phyloP scores from a whole-genome alignment of 352 stramenopile species.

The Pilasporangium apinafurcum region DNA sequence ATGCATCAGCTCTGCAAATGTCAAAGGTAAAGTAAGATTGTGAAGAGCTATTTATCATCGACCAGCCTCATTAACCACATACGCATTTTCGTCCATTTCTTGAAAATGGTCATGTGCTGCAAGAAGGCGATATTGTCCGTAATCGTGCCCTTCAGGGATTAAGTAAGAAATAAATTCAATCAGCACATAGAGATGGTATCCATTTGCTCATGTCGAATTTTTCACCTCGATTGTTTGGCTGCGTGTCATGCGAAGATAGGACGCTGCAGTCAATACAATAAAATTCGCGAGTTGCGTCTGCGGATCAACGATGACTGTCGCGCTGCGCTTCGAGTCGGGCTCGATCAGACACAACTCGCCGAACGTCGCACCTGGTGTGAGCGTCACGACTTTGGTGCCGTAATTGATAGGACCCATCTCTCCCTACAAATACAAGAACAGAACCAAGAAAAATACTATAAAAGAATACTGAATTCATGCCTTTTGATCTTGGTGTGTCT shows the following conservation, averaged over 20 bases:
- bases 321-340: slow-evolving; percentile 78
- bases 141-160: slow-evolving; percentile 48
- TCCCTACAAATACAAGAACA: slow-evolving; percentile 11
- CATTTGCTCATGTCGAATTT: no score
- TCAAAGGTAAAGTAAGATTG: background rate
- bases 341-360: slow-evolving; percentile 83
- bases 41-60: background rate
- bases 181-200: background rate
- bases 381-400: slow-evolving; percentile 60
- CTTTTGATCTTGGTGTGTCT: background rate
- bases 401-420: slow-evolving; percentile 31
- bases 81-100: slow-evolving; percentile 83
- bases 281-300: slow-evolving; percentile 70
- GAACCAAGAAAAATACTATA: background rate
- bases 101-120: slow-evolving; percentile 72
- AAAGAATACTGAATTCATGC: no score
- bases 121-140: slow-evolving; percentile 82
- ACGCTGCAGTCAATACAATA: slow-evolving; percentile 76
- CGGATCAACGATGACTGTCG: slow-evolving; percentile 70
- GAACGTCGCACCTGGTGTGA: slow-evolving; percentile 74
- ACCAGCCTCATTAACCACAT: slow-evolving; percentile 6
- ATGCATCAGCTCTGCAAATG: slow-evolving; percentile 69
- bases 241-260: slow-evolving; percentile 76
- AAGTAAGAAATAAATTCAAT: background rate
- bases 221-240: slow-evolving; percentile 65